Evolutionary conservation across 2,329 filamentous ascomycete genomes (phyloP), one percentile per base, ranked within the genome.

Genomic region (Spiromastix sp.): DNA sequence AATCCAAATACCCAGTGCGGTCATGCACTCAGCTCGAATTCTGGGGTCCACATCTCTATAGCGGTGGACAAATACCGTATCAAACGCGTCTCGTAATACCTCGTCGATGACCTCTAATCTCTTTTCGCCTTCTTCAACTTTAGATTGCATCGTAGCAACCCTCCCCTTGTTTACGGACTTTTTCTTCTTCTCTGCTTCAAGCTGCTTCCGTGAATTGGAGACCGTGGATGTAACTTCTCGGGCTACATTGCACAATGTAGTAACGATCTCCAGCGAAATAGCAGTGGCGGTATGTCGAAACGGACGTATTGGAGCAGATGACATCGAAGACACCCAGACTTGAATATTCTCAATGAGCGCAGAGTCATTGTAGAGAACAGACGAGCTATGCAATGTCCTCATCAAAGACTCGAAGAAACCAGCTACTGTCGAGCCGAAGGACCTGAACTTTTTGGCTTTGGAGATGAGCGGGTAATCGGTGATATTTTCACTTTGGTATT

Each of bases 231-330:
- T 77, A 18, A 91, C 71, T 20, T 79, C 74, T 36, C 74, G 74
- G 8, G 81, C 82, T 21, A 89, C 70, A 30, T 75, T 70, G 43
- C 85, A 87, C 17, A 96, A 67, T 1, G 83, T 76, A 21, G 77
- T 85, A 37, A 84, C 80, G 44, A 94, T 80, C 11, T 84, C 73
- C 21, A 96, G 66, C 1, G 84, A 80, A 16, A 89, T 79, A 0
- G 91, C 79, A 2, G 89, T 94, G 1, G 87, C 83, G 0, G 91
- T 98, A 59, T 98, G 91, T 44, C 91, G 76, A 60, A 98, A 95
- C 2, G 91, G 86, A 37, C 91, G 78, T 42, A 89, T 79, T 3
- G 77, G 72, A 0, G 86, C 87, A 3, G 85, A 91, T 2, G 89
- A 91, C 81, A 98, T 85, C 40, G 84, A 82, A 25, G 79, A 80